These are phyloP conservation scores for Phialocephala sp. DNA, from an alignment of 2,329 filamentous ascomycete genomes.

Conservation along the genomic window DNA sequence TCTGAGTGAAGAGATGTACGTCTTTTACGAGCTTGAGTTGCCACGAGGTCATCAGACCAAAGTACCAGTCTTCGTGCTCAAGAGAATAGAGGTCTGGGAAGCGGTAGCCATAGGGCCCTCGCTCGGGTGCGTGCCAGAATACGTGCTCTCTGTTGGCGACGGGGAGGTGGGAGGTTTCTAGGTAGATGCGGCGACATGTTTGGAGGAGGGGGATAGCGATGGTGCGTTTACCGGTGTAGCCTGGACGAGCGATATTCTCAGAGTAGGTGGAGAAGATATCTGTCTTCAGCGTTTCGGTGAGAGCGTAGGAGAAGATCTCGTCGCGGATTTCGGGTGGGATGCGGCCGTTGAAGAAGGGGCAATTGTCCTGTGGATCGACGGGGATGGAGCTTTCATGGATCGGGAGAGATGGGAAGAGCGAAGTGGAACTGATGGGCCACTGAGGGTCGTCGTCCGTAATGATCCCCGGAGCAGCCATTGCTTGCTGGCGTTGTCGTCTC, in stretches of 20 bases:
- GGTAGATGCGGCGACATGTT: conserved; percentile 34
- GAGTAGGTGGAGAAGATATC: conserved; percentile 8
- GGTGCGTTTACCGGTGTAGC: conserved; percentile 22
- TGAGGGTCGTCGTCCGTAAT: no score
- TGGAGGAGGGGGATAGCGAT: conserved; percentile 31
- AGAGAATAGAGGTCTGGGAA: not conserved
- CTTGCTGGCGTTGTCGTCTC: not conserved
- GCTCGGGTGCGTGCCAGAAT: conserved; percentile 30
- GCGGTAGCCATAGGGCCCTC: conserved; percentile 12
- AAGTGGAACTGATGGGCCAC: not conserved
- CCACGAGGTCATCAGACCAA: conserved; percentile 20
- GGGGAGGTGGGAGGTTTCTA: conserved; percentile 36
- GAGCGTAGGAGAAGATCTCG: conserved; percentile 30
- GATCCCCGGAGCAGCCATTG: not conserved
- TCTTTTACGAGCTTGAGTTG: conserved; percentile 24
- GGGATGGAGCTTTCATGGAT: conserved; percentile 18
- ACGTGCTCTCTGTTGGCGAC: conserved; percentile 29
- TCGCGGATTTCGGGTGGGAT: conserved; percentile 36
- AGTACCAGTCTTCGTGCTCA: conserved; percentile 22
- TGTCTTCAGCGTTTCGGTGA: conserved; percentile 27
- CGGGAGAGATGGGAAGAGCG: conserved; percentile 7
- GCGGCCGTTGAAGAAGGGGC: conserved; percentile 32
- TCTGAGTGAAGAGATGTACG: conserved; percentile 33
- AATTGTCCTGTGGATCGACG: conserved; percentile 29
- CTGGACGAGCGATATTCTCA: conserved; percentile 28